Percentiles rank a stretch among this genome's conserved stretches.
These are phyloP conservation scores for Protomyces inundatus DNA, from an alignment of 1,139 yeast genomes.

Conservation along the genomic window DNA sequence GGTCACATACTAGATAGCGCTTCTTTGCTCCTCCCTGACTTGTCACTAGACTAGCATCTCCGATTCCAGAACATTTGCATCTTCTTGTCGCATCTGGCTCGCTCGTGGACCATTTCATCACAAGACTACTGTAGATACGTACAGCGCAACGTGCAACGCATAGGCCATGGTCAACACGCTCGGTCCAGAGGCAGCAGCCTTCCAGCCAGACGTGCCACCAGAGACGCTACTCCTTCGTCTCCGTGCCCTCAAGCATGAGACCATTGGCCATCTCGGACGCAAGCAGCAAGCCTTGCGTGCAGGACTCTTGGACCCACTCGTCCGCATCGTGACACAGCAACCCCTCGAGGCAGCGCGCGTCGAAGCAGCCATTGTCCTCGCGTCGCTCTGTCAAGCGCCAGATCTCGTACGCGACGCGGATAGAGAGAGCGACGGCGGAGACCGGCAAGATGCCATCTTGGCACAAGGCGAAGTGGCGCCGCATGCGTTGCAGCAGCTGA, in stretches of 20 bases:
- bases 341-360: constrained; percentile 32
- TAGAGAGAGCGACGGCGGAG: neutral
- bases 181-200: neutral
- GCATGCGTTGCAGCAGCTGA: neutral
- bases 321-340: constrained; percentile 33
- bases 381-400: constrained; percentile 38
- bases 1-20: neutral
- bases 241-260: constrained; percentile 36
- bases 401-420: constrained; percentile 1
- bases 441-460: neutral
- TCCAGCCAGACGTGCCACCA: neutral
- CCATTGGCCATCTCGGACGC: constrained; percentile 41
- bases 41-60: no score
- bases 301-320: constrained; percentile 35
- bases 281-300: constrained; percentile 35
- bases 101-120: no score
- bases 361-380: constrained; percentile 38
- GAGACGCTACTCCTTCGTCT: constrained; percentile 32
- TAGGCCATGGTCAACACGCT: neutral
- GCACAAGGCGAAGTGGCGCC: neutral
- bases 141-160: neutral
- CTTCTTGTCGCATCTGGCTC: no score
- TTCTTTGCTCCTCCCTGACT: no score
- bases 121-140: no score
- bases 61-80: no score